phyloP scores from a whole-genome alignment of 495 filamentous ascomycete genomes.

The Neohortaea acidophila region DNA sequence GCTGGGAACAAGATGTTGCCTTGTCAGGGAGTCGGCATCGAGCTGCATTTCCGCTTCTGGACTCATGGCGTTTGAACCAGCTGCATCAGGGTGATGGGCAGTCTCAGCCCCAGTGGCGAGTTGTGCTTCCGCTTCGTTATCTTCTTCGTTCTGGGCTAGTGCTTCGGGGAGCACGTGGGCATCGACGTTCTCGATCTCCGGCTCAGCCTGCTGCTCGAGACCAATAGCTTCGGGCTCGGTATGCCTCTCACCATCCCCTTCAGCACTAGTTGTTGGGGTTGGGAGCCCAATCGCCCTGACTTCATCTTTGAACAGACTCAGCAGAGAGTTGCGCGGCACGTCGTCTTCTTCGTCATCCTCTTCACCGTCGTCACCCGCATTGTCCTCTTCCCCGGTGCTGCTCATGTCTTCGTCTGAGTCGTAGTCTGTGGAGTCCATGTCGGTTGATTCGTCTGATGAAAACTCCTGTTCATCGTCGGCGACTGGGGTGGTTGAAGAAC shows the following conservation, averaged over 20 bases:
- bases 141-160: neutral
- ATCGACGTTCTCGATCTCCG: conserved; percentile 1
- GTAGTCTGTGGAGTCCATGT: conserved; percentile 50
- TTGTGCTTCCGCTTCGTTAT: neutral
- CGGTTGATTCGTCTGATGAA: conserved; percentile 50
- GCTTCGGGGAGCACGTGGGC: conserved; percentile 2
- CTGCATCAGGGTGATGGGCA: neutral
- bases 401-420: conserved; percentile 45
- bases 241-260: conserved; percentile 10
- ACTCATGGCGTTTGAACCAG: too few relatives aligned
- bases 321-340: neutral
- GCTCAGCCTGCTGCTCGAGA: conserved; percentile 2
- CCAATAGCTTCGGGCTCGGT: too few relatives aligned
- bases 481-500: neutral
- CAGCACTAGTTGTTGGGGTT: conserved; percentile 16
- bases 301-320: conserved; percentile 7
- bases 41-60: neutral
- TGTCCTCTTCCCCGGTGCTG: conserved; percentile 47
- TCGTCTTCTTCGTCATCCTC: conserved; percentile 20
- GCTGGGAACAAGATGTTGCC: conserved; percentile 44
- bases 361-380: conserved; percentile 33
- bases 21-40: conserved; percentile 25
- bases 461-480: conserved; percentile 7
- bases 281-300: conserved; percentile 16
- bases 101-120: neutral